phyloP scores from a whole-genome alignment of 1,284 basidiomycete genomes.

The Peniophora sp. region DNA sequence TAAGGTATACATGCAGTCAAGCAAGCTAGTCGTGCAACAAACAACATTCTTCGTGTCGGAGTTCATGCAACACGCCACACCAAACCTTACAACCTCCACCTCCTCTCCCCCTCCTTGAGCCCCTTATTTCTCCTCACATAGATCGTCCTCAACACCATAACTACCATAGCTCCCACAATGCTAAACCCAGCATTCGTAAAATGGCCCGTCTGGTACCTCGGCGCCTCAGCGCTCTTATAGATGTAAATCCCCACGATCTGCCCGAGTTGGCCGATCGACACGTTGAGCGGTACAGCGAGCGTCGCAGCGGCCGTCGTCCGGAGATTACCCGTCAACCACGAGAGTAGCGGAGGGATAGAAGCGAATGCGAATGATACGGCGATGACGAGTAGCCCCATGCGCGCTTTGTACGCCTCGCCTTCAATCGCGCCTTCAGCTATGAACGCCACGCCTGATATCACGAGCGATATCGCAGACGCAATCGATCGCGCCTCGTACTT shows the following conservation, averaged over 20 bases:
- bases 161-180: conserved; percentile 16
- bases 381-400: conserved; percentile 27
- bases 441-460: conserved; percentile 14
- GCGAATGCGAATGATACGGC: conserved; percentile 27
- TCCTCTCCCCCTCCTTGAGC: conserved; percentile 8
- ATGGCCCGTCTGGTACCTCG: conserved; percentile 22
- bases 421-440: conserved; percentile 19
- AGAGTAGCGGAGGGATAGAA: conserved; percentile 26
- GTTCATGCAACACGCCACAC: too few species aligned
- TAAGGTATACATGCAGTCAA: too few species aligned
- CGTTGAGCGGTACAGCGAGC: conserved; percentile 27
- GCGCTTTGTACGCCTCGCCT: conserved; percentile 20
- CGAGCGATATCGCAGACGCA: conserved; percentile 10
- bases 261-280: conserved; percentile 27
- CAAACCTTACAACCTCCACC: conserved; percentile 12
- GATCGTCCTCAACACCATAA: conserved; percentile 12
- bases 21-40: too few species aligned
- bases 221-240: neutral
- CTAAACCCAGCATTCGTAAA: conserved; percentile 27
- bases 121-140: conserved; percentile 14
- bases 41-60: too few species aligned
- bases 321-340: conserved; percentile 29
- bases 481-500: conserved; percentile 12
- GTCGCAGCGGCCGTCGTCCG: conserved; percentile 23
- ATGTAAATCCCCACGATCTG: conserved; percentile 21